Percentiles rank a stretch among this genome's conserved stretches.
Conservation (phyloP, 345 rosid genomes). For the Leavenworthia alabamica region DNA sequence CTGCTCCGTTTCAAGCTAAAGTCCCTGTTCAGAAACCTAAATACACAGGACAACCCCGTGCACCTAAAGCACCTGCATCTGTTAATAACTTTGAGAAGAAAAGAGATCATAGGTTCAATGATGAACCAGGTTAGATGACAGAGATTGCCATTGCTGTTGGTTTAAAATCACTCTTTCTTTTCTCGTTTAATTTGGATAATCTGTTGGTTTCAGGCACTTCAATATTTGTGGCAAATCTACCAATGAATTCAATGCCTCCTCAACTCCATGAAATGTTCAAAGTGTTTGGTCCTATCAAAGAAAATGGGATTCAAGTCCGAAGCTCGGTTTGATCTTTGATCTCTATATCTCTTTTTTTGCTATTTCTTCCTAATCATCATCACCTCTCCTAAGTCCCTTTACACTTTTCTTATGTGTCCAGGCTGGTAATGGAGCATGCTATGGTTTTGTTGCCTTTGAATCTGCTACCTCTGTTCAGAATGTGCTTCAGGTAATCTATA, state of each 20-base stretch:
- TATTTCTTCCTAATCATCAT: background rate
- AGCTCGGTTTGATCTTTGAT: slow-evolving; percentile 44
- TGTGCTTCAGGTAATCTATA: slow-evolving; percentile 26
- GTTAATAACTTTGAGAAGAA: slow-evolving; percentile 21
- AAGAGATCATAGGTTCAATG: background rate
- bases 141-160: background rate
- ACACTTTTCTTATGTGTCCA: slow-evolving; percentile 4
- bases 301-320: slow-evolving; percentile 75
- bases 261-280: slow-evolving; percentile 67
- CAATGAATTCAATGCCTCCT: slow-evolving; percentile 52
- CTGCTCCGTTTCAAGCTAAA: slow-evolving; percentile 33
- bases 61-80: slow-evolving; percentile 26
- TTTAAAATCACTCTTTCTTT: background rate
- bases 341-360: background rate
- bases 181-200: background rate
- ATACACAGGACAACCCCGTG: slow-evolving; percentile 27
- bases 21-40: slow-evolving; percentile 33
- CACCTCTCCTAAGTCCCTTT: background rate
- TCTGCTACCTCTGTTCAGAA: slow-evolving; percentile 27
- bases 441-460: slow-evolving; percentile 28
- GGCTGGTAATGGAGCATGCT: slow-evolving; percentile 17
- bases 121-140: slow-evolving; percentile 28
- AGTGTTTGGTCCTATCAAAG: slow-evolving; percentile 66
- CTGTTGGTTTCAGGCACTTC: slow-evolving; percentile 44
- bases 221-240: slow-evolving; percentile 64